Evolutionary conservation across 371 early-diverging fungal species (phyloP).

Genomic region (Chytridium lagenaria): DNA sequence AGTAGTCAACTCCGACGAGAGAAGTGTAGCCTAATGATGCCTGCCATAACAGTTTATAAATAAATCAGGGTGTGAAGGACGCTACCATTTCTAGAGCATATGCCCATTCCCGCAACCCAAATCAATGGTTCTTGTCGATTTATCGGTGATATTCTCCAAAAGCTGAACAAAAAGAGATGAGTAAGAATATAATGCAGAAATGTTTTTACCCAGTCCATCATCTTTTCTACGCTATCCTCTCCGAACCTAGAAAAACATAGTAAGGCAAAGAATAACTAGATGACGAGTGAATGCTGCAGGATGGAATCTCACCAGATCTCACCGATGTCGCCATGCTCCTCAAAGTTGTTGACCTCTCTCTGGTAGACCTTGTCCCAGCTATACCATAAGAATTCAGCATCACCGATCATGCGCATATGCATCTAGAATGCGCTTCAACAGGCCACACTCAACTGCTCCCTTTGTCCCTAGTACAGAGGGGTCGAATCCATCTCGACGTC

Average conservation of each 20-base stretch:
- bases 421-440: constrained; percentile 57
- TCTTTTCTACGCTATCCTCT: constrained; percentile 77
- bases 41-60: neutral
- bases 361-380: constrained; percentile 87
- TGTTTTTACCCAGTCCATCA: constrained; percentile 79
- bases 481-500: constrained; percentile 61
- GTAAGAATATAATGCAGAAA: constrained; percentile 12
- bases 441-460: constrained; percentile 64
- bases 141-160: constrained; percentile 39
- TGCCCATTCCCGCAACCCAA: constrained; percentile 95
- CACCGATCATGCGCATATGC: constrained; percentile 26
- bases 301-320: constrained; percentile 71
- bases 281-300: neutral
- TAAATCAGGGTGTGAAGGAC: no score
- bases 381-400: neutral
- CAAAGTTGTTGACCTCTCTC: constrained; percentile 78
- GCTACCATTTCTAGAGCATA: constrained; percentile 72
- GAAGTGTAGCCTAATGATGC: constrained; percentile 63
- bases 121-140: constrained; percentile 67
- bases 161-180: constrained; percentile 35
- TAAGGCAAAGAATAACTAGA: neutral
- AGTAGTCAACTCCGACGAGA: constrained; percentile 86
- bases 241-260: constrained; percentile 70
- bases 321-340: constrained; percentile 84
- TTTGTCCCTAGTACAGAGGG: constrained; percentile 80